Base-by-base conservation (phyloP, 495 filamentous ascomycete species). In the Oidiodendron maius region DNA sequence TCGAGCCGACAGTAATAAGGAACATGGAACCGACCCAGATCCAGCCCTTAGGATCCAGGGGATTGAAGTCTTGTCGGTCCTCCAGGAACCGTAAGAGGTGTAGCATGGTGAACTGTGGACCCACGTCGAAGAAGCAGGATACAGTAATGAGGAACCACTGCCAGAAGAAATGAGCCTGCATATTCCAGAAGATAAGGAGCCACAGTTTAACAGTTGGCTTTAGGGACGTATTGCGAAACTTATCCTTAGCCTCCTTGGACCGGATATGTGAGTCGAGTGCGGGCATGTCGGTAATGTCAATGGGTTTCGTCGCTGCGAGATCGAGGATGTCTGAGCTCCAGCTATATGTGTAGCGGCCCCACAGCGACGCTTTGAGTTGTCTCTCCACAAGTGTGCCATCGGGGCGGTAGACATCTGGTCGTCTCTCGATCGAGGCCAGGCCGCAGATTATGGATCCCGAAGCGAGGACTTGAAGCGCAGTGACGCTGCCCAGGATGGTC, bases 231-330 rank as follows among this genome's bases (percentile, higher is more conserved):
- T 39, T 40, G 15, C 43, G 30, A 22, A 57, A 57, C 10, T 23
- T 25, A 12, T 37, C 16, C 17, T 46, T 69, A 0, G 71, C 64
- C 17, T 72, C 63, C 25, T 68, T 63, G 1, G 81, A 64, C 42
- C 80, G 69, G 37, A 64, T 67, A 35, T 55, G 53, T 15, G 71
- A 67, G 54, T 81, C 71, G 5, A 77, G 64, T 30, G 72, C 72
- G 0, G 81, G 77, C 3, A 90, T 58, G 52, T 86, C 80, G 2
- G 65, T 64, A 23, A 84, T 54, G 5, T 80, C 74, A 4, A 91
- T 63, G 12, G 65, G 64, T 36, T 75, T 75, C 47, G 81, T 77
- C 15, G 64, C 60, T 1, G 80, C 77, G 30, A 73, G 61, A 2
- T 62, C 55, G 18, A 90, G 70, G 0, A 88, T 24, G 1, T 56